Evolutionary conservation across 140 eudicot species (phyloP).

Genomic region (Erigeron philadelphicus): DNA sequence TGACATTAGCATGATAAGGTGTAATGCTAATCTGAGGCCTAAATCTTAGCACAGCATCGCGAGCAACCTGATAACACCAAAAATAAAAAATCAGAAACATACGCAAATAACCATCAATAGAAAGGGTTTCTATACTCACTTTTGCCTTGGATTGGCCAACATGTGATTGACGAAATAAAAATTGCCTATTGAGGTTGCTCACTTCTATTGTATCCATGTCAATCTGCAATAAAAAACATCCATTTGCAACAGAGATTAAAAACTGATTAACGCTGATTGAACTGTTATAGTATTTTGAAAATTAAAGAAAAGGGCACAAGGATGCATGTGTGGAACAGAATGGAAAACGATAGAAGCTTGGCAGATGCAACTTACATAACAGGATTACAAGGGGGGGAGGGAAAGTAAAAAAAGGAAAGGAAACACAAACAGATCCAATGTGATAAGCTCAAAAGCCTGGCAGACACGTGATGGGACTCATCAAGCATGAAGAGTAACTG

Average conservation of each 20-base stretch:
- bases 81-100: background rate
- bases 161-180: conserved; percentile 83
- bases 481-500: background rate
- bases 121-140: conserved; percentile 40
- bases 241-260: background rate
- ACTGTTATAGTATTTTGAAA: background rate
- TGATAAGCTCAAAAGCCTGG: background rate
- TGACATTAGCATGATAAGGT: conserved; percentile 92
- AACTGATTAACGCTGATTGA: background rate
- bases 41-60: conserved; percentile 84
- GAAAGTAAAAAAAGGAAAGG: background rate
- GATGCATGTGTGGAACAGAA: background rate
- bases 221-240: conserved; percentile 50
- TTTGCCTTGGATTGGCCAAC: conserved; percentile 96
- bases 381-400: background rate
- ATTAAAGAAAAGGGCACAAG: background rate
- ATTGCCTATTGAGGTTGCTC: conserved; percentile 88
- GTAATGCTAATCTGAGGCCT: conserved; percentile 91
- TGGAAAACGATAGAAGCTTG: background rate
- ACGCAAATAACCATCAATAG: background rate
- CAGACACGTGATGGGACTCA: background rate
- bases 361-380: background rate
- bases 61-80: conserved; percentile 63
- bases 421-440: background rate
- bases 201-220: conserved; percentile 99